Conservation (phyloP, 306 rosid genomes). For the Malus orientalis region DNA sequence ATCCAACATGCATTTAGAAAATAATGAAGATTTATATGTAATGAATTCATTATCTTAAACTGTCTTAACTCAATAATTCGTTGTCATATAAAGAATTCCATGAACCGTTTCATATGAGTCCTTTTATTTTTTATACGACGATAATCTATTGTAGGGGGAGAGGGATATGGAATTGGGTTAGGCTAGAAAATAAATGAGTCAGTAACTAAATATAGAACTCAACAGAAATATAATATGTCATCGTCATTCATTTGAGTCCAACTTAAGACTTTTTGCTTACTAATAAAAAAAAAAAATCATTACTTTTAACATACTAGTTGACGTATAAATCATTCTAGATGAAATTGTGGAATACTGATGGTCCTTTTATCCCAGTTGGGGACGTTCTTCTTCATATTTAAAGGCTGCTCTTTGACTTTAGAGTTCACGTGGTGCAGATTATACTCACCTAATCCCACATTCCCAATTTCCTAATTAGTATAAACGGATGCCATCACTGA, state of each 20-base stretch:
- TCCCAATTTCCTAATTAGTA: not conserved
- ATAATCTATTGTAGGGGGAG: not conserved
- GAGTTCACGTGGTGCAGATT: not conserved
- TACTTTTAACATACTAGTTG: too few species aligned
- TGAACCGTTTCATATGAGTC: too few species aligned
- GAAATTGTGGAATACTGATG: conserved; percentile 8
- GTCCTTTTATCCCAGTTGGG: not conserved
- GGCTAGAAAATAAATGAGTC: not conserved
- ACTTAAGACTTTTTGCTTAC: too few species aligned
- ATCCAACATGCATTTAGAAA: not conserved
- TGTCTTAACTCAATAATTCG: too few species aligned
- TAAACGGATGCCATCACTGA: not conserved
- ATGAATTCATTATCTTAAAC: too few species aligned
- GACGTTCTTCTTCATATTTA: not conserved
- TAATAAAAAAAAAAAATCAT: too few species aligned
- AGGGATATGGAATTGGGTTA: not conserved
- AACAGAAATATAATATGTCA: too few species aligned
- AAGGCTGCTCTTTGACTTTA: conserved; percentile 1
- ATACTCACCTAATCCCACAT: conserved; percentile 17
- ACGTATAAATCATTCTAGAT: not conserved
- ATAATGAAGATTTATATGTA: too few species aligned
- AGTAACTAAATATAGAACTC: too few species aligned
- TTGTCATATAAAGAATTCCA: too few species aligned
- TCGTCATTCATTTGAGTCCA: too few species aligned
- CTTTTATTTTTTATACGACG: too few species aligned